Conservation (phyloP, 2,329 filamentous ascomycete species). For the Fusarium anguioides region DNA sequence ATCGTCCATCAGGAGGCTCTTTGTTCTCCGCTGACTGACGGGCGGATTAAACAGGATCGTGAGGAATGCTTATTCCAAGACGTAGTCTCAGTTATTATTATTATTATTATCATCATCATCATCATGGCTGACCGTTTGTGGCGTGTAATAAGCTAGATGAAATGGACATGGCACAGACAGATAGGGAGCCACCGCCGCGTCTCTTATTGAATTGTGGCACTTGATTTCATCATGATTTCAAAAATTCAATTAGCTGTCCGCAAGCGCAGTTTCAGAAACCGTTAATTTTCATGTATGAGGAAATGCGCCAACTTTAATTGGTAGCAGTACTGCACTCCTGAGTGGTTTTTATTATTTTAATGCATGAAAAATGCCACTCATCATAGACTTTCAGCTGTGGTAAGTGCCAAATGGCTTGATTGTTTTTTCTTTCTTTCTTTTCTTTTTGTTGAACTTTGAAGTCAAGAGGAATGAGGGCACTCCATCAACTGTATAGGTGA, state of each 20-base stretch:
- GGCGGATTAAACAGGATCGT: constrained; percentile 5
- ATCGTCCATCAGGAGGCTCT: no score
- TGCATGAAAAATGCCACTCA: constrained; percentile 1
- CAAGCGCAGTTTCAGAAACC: constrained; percentile 36
- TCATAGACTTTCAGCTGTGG: neutral
- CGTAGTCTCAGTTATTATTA: constrained; percentile 4
- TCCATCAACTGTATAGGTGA: neutral
- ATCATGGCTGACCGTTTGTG: constrained; percentile 31
- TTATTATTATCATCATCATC: no score
- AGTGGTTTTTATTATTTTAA: neutral
- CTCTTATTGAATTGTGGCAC: constrained; percentile 15
- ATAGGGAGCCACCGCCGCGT: constrained; percentile 22
- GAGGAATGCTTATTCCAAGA: constrained; percentile 30
- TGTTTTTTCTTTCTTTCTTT: neutral
- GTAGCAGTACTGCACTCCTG: neutral
- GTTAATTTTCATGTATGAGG: constrained; percentile 12
- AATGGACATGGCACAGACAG: neutral
- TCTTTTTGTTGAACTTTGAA: no score
- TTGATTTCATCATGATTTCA: constrained; percentile 29
- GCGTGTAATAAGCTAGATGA: constrained; percentile 24
- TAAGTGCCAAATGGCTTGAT: neutral
- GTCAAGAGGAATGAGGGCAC: neutral
- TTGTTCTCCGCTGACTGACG: constrained; percentile 9
- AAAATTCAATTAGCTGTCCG: constrained; percentile 17
- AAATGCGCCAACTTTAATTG: constrained; percentile 4